Evolutionary conservation across 208 protist species (phyloP).

Genomic region (Leishmania martiniquensis): DNA sequence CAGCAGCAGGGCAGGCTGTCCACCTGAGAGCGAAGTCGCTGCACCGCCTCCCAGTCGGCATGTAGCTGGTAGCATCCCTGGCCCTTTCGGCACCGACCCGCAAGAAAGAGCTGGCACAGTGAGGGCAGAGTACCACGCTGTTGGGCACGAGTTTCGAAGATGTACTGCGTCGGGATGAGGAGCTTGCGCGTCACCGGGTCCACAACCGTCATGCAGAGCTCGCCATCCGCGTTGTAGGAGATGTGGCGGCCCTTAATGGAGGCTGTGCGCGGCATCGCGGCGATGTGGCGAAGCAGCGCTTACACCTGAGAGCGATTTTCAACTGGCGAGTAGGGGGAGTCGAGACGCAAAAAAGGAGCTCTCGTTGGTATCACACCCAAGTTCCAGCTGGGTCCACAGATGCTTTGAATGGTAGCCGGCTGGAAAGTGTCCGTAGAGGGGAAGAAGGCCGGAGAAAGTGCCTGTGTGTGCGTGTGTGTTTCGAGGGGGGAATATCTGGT

Average conservation of each 20-base stretch:
- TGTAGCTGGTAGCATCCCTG: conserved; percentile 82
- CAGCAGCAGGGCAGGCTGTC: conserved; percentile 79
- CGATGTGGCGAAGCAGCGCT: background rate
- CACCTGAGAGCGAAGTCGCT: conserved; percentile 52
- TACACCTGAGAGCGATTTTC: background rate
- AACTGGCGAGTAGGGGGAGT: background rate
- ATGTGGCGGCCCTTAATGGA: conserved; percentile 34
- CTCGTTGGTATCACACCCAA: background rate
- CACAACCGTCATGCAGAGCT: conserved; percentile 65
- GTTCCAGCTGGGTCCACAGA: background rate
- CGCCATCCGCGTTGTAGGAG: conserved; percentile 38
- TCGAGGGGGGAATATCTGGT: too few relatives aligned
- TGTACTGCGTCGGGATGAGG: conserved; percentile 55
- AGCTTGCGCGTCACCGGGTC: conserved; percentile 82
- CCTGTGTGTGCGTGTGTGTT: too few relatives aligned
- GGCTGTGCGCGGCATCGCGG: conserved; percentile 22
- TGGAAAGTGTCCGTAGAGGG: background rate
- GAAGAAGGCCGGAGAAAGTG: background rate
- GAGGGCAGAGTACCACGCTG: conserved; percentile 58
- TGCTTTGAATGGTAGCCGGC: background rate
- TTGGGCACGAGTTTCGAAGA: conserved; percentile 66
- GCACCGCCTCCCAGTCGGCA: conserved; percentile 58
- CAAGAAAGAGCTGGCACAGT: conserved; percentile 81
- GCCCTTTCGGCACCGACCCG: conserved; percentile 66
- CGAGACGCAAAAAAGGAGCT: background rate